These are phyloP conservation scores for Acidomyces sp. DNA, from an alignment of 495 filamentous ascomycete species.

Conservation along the genomic window DNA sequence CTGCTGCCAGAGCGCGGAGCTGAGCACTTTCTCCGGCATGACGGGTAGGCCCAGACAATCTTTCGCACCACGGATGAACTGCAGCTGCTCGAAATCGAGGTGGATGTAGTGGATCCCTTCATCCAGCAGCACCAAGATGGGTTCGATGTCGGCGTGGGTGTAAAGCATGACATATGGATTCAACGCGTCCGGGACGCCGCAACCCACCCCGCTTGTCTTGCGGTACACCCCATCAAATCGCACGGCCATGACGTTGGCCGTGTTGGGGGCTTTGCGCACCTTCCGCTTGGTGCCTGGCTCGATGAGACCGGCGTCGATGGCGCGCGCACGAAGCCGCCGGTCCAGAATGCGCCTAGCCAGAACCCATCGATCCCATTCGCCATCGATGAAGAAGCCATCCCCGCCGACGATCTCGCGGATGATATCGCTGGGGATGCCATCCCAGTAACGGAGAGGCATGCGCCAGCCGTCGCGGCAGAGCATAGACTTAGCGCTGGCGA, in stretches of 20 bases:
- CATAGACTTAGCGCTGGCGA: slow-evolving; percentile 45
- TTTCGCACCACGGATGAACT: slow-evolving; percentile 38
- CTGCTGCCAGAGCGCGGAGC: slow-evolving; percentile 42
- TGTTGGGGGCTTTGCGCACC: slow-evolving; percentile 30
- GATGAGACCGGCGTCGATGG: slow-evolving; percentile 33
- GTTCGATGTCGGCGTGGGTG: slow-evolving; percentile 39
- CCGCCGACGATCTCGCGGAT: slow-evolving; percentile 44
- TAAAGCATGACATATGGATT: slow-evolving; percentile 35
- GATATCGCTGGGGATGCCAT: slow-evolving; percentile 44
- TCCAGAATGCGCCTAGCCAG: slow-evolving; percentile 43
- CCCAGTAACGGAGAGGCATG: slow-evolving; percentile 45
- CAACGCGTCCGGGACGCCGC: slow-evolving; percentile 31
- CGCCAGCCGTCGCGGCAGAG: slow-evolving; percentile 49
- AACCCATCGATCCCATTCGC: slow-evolving; percentile 46
- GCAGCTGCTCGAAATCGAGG: slow-evolving; percentile 45
- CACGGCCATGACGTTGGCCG: slow-evolving; percentile 32
- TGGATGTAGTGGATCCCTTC: slow-evolving; percentile 51
- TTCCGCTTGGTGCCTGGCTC: slow-evolving; percentile 26
- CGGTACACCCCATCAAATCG: slow-evolving; percentile 38
- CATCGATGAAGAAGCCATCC: slow-evolving; percentile 47
- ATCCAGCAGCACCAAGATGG: slow-evolving; percentile 43
- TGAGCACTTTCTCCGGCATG: slow-evolving; percentile 40
- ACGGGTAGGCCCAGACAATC: slow-evolving; percentile 43
- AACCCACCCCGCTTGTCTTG: slow-evolving; percentile 25
- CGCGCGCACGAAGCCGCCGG: slow-evolving; percentile 34